These are phyloP conservation scores for Infundibulicybe gibba DNA, from an alignment of 768 basidiomycete species.

Conservation along the genomic window DNA sequence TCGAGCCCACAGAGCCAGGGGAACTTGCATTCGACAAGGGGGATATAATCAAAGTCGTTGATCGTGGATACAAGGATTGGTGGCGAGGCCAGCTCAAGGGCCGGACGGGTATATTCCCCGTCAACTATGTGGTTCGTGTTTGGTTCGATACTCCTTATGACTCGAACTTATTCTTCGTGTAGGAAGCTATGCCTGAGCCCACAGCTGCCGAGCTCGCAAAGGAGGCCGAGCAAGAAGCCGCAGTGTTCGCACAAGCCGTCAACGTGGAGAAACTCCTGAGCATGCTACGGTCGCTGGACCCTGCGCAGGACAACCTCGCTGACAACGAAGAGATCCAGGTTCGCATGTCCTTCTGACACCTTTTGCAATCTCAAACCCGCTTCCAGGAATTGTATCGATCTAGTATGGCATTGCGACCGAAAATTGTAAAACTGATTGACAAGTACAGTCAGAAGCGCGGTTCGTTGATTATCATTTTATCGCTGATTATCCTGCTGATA, in stretches of 20 bases:
- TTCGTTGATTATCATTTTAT: conserved; percentile 13
- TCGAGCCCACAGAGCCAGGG: conserved; percentile 82
- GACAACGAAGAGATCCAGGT: conserved; percentile 91
- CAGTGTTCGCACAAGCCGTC: conserved; percentile 83
- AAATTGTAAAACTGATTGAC: conserved; percentile 95
- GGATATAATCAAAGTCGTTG: conserved; percentile 92
- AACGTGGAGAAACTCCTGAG: conserved; percentile 79
- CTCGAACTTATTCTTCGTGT: conserved; percentile 1
- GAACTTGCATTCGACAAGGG: conserved; percentile 92
- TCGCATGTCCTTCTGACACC: conserved; percentile 9
- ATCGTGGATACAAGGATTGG: conserved; percentile 94
- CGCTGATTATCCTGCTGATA: conserved; percentile 19
- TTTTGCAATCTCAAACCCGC: conserved; percentile 1
- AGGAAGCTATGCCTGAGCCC: conserved; percentile 87
- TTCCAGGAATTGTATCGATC: conserved; percentile 83
- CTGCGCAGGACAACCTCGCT: conserved; percentile 76
- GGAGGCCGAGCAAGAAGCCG: conserved; percentile 85
- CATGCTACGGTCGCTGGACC: conserved; percentile 72
- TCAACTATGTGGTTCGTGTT: conserved; percentile 85
- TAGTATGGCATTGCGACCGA: conserved; percentile 86
- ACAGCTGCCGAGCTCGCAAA: conserved; percentile 69
- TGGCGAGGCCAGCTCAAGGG: conserved; percentile 92
- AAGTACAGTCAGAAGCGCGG: conserved; percentile 95
- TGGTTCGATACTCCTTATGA: conserved; percentile 2
- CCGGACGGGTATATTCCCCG: conserved; percentile 92